phyloP scores from a whole-genome alignment of 768 basidiomycete species.

The Sporobolomyces phaffii region DNA sequence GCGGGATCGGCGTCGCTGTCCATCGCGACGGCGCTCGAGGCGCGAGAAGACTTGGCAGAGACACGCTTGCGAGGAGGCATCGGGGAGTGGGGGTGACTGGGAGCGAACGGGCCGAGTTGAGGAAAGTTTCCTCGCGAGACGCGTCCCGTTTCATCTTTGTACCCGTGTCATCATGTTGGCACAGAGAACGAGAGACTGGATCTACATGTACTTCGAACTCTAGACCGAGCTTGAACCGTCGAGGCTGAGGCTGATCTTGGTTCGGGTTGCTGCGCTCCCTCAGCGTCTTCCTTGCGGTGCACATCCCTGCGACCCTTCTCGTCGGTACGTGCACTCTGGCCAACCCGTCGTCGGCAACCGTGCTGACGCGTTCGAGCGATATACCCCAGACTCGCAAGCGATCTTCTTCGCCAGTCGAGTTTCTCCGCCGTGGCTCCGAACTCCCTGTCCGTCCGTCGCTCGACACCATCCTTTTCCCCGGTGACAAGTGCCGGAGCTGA shows the following conservation, averaged over 20 bases:
- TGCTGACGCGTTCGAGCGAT: too few relatives aligned
- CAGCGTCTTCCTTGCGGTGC: conserved; percentile 47
- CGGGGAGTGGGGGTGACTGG: not conserved
- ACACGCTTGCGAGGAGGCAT: not conserved
- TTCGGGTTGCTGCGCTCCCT: too few relatives aligned
- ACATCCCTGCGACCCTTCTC: conserved; percentile 63
- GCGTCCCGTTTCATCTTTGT: not conserved
- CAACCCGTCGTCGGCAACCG: too few relatives aligned
- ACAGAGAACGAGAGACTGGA: conserved; percentile 9
- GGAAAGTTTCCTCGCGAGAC: not conserved
- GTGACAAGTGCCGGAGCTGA: too few relatives aligned
- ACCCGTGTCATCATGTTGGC: not conserved
- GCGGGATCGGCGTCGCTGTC: not conserved
- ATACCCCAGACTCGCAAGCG: conserved; percentile 56
- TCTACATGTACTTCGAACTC: conserved; percentile 35
- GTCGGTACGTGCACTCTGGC: conserved; percentile 47
- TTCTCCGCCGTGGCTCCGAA: conserved; percentile 47
- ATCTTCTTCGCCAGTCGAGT: conserved; percentile 52
- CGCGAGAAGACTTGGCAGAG: not conserved
- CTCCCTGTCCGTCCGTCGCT: conserved; percentile 47
- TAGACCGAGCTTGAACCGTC: too few relatives aligned
- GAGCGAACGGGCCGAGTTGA: too few relatives aligned
- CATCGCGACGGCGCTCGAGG: not conserved
- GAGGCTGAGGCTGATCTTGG: too few relatives aligned
- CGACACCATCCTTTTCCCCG: too few relatives aligned